phyloP scores from a whole-genome alignment of 2,329 filamentous ascomycete genomes.

The Penicillium frequentans region DNA sequence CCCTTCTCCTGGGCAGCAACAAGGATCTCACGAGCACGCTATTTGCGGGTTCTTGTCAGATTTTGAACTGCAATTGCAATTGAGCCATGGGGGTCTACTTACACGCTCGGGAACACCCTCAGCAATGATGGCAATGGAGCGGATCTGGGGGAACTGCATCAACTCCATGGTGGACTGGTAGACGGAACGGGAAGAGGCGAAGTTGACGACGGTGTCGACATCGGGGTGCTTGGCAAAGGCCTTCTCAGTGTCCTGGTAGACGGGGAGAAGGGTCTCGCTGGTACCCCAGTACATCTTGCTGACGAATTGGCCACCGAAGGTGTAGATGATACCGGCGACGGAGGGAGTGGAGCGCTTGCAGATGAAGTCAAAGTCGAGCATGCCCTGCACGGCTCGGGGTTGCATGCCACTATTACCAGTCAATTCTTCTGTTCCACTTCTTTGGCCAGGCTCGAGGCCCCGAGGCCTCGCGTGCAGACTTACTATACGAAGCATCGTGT shows the following conservation, averaged over 20 bases:
- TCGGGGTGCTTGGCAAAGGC: constrained; percentile 95
- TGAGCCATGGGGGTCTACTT: constrained; percentile 33
- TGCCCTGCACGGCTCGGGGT: constrained; percentile 85
- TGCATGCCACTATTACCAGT: constrained; percentile 71
- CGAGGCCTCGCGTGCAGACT: constrained; percentile 33
- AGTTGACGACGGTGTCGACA: constrained; percentile 98
- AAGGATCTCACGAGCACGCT: constrained; percentile 97
- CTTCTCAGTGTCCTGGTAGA: constrained; percentile 93
- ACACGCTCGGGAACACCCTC: constrained; percentile 98
- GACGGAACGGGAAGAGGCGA: constrained; percentile 96
- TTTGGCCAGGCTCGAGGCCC: neutral
- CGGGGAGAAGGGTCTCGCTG: constrained; percentile 95
- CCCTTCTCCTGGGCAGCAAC: constrained; percentile 98
- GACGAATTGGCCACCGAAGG: constrained; percentile 99
- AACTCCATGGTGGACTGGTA: constrained; percentile 98
- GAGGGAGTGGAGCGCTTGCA: constrained; percentile 98
- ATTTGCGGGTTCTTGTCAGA: neutral
- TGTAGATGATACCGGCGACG: constrained; percentile 99
- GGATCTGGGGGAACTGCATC: constrained; percentile 95
- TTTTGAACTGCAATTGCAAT: neutral
- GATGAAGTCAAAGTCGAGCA: constrained; percentile 99
- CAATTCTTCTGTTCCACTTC: constrained; percentile 10
- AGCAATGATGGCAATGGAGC: constrained; percentile 98
- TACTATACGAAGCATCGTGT: constrained; percentile 99
- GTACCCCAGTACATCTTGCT: constrained; percentile 99